Percentiles rank a stretch among this genome's conserved stretches.
Evolutionary conservation across 371 early-diverging fungal genomes (phyloP).

Genomic region (Mucor irregularis): DNA sequence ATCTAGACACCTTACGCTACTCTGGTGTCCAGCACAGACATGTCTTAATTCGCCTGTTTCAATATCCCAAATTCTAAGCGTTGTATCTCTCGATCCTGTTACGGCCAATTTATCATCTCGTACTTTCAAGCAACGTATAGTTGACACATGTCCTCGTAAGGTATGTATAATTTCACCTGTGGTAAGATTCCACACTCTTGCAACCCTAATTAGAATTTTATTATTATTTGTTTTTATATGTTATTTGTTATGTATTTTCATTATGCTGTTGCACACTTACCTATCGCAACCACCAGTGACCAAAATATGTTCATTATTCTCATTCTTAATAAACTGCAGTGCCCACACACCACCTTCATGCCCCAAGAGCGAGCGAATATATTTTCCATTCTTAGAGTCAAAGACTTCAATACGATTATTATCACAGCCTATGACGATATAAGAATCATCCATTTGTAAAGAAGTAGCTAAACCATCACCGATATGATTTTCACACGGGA

Average conservation of each 20-base stretch:
- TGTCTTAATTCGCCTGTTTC: constrained; percentile 61
- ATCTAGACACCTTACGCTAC: constrained; percentile 82
- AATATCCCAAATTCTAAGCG: constrained; percentile 79
- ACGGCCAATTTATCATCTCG: constrained; percentile 61
- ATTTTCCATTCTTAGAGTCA: constrained; percentile 59
- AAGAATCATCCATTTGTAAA: constrained; percentile 75
- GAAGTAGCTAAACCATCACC: constrained; percentile 74
- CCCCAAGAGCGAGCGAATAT: constrained; percentile 61
- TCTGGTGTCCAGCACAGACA: constrained; percentile 73
- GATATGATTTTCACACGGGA: constrained; percentile 63
- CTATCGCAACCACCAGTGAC: constrained; percentile 76
- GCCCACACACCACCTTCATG: constrained; percentile 93
- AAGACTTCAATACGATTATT: constrained; percentile 75
- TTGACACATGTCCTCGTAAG: constrained; percentile 85
- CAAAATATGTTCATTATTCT: constrained; percentile 51
- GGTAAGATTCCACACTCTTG: constrained; percentile 84
- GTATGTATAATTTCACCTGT: constrained; percentile 69
- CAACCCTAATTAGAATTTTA: constrained; percentile 42
- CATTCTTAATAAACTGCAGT: constrained; percentile 64
- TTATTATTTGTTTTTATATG: constrained; percentile 7
- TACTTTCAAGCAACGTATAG: constrained; percentile 85
- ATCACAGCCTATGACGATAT: constrained; percentile 77
- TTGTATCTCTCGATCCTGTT: constrained; percentile 89
- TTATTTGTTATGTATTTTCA: not conserved
- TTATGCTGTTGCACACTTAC: too few relatives aligned